phyloP scores from a whole-genome alignment of 2,329 filamentous ascomycete genomes.

The Botrytis tulipae region DNA sequence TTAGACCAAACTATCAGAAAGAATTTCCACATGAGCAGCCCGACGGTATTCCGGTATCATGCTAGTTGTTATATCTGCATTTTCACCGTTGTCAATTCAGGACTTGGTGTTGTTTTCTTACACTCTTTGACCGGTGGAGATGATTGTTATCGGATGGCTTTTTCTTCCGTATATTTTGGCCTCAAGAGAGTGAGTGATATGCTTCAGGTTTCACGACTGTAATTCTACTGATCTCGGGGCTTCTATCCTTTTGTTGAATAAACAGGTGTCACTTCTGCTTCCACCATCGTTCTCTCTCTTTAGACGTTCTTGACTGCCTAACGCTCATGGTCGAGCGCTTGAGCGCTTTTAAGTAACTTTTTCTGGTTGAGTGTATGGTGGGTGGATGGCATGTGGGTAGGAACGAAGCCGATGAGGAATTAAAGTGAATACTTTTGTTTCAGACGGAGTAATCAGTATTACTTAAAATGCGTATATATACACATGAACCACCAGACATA shows the following conservation, averaged over 20 bases:
- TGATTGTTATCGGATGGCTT: background rate
- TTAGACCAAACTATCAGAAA: background rate
- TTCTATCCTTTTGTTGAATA: accelerated
- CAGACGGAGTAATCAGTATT: too few species aligned
- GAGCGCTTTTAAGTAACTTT: background rate
- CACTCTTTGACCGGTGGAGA: accelerated
- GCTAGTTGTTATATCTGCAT: background rate
- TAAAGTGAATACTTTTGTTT: background rate
- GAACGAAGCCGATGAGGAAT: too few species aligned
- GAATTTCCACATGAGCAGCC: accelerated
- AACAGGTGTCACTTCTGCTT: background rate
- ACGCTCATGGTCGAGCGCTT: background rate
- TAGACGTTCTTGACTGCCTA: accelerated
- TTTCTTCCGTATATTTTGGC: accelerated
- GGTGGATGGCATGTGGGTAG: background rate
- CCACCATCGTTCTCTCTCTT: background rate
- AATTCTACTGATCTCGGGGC: accelerated
- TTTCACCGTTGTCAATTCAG: background rate
- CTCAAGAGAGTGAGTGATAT: background rate
- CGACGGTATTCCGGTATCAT: accelerated
- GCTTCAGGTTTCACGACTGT: accelerated
- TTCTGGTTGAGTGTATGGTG: background rate
- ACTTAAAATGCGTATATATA: too few species aligned
- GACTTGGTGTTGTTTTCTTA: accelerated
- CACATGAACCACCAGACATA: accelerated